A percentile compares a stretch with the other conserved stretches of the same genome.
These are phyloP conservation scores for Lophiostoma macrostomum DNA, from an alignment of 495 filamentous ascomycete species.

Conservation along the genomic window DNA sequence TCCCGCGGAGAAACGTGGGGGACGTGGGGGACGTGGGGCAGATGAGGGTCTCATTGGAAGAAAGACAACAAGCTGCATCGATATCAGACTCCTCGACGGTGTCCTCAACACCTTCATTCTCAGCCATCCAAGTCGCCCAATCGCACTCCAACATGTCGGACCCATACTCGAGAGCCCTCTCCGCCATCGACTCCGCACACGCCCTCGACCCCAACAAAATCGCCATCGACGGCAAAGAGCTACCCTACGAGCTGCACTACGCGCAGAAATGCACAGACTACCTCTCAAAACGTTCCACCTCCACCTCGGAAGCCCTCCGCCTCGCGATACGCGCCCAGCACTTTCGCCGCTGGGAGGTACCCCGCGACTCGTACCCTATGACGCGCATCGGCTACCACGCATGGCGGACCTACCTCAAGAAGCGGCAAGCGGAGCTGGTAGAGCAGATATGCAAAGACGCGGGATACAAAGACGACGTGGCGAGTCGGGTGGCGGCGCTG, in stretches of 20 bases:
- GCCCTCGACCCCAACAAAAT: slow-evolving; percentile 59
- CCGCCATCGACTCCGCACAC: slow-evolving; percentile 71
- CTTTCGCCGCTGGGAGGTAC: slow-evolving; percentile 77
- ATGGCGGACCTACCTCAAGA: slow-evolving; percentile 71
- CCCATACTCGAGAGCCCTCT: slow-evolving; percentile 49
- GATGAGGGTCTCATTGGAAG: no score
- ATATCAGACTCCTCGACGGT: no score
- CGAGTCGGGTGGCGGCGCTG: slow-evolving; percentile 55
- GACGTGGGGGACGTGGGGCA: no score
- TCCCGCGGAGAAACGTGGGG: background rate
- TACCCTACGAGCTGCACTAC: slow-evolving; percentile 77
- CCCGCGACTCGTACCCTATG: slow-evolving; percentile 63
- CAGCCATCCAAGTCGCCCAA: no score
- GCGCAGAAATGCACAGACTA: slow-evolving; percentile 72
- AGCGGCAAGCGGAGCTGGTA: slow-evolving; percentile 63
- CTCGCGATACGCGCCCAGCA: slow-evolving; percentile 80
- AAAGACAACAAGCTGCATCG: no score
- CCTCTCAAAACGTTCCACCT: slow-evolving; percentile 53
- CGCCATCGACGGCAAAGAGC: slow-evolving; percentile 38
- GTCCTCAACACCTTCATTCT: no score
- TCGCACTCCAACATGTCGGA: background rate
- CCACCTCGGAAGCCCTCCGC: slow-evolving; percentile 60
- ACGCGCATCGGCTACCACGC: slow-evolving; percentile 68
- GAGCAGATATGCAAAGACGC: slow-evolving; percentile 51
- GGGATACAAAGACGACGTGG: slow-evolving; percentile 50